Evolutionary conservation across 495 filamentous ascomycete species (phyloP).

Genomic region (Talaromyces trachyspermus): DNA sequence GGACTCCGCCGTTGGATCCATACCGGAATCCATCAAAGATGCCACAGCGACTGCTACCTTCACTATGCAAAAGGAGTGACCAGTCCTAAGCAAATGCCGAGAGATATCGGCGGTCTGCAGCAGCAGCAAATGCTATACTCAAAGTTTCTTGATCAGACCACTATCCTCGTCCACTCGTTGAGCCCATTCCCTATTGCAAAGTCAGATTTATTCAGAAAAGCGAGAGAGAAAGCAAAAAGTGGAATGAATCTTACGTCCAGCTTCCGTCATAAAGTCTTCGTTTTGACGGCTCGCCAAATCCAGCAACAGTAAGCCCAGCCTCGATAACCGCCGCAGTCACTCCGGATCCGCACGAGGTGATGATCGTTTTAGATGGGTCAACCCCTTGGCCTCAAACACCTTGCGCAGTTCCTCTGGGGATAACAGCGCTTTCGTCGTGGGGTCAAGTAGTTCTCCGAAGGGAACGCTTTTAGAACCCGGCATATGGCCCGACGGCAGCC

Average conservation of each 20-base stretch:
- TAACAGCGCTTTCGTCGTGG: conserved; percentile 72
- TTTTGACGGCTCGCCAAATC: conserved; percentile 57
- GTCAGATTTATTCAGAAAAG: conserved; percentile 14
- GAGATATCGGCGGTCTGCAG: no score
- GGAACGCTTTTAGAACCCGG: conserved; percentile 81
- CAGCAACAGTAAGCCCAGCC: conserved; percentile 73
- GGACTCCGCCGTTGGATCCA: no score
- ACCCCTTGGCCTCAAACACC: conserved; percentile 74
- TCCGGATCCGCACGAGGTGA: conserved; percentile 86
- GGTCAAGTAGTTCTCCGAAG: conserved; percentile 71
- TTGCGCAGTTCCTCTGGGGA: conserved; percentile 60
- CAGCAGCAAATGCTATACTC: conserved; percentile 1
- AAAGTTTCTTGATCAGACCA: conserved; percentile 50
- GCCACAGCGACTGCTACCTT: no score
- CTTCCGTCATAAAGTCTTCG: conserved; percentile 89
- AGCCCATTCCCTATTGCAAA: conserved; percentile 59
- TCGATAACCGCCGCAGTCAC: conserved; percentile 93
- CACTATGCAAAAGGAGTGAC: no score
- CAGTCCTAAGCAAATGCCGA: no score
- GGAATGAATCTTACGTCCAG: conserved; percentile 73
- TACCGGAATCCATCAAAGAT: no score
- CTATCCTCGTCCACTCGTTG: conserved; percentile 56
- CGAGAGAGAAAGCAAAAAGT: neutral
- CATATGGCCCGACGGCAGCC: conserved; percentile 85
- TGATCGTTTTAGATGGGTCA: conserved; percentile 75